phyloP scores from a whole-genome alignment of 495 filamentous ascomycete genomes.

The Penicilliopsis zonata region DNA sequence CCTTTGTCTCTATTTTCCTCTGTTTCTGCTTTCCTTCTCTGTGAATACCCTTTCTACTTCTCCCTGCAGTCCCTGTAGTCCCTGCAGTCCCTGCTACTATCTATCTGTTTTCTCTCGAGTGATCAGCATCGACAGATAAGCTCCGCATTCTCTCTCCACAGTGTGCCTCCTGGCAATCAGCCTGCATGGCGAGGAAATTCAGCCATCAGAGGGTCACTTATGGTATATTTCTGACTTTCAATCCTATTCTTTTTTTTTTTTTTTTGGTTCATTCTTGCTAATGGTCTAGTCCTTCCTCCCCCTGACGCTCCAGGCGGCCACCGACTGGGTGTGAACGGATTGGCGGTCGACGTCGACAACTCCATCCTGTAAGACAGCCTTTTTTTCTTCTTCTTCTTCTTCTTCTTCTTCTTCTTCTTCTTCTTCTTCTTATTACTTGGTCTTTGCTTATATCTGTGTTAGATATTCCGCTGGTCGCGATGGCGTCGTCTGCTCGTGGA shows the following conservation, averaged over 20 bases:
- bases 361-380: slow-evolving; percentile 63
- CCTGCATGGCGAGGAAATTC: slow-evolving; percentile 36
- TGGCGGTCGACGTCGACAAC: slow-evolving; percentile 73
- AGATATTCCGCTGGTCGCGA: slow-evolving; percentile 96
- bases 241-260: slow-evolving; percentile 32
- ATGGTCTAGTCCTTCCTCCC: slow-evolving; percentile 69
- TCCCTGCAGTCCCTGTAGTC: too few relatives aligned
- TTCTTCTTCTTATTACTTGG: neutral
- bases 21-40: neutral
- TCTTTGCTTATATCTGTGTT: slow-evolving; percentile 9
- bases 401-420: neutral
- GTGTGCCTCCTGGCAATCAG: slow-evolving; percentile 10
- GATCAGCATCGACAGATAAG: too few relatives aligned
- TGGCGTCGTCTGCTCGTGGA: slow-evolving; percentile 92
- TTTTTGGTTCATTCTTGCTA: slow-evolving; percentile 34
- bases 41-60: neutral
- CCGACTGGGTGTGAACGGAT: slow-evolving; percentile 84
- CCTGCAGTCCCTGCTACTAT: too few relatives aligned
- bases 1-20: neutral
- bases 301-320: slow-evolving; percentile 86
- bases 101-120: too few relatives aligned
- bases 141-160: slow-evolving; percentile 23
- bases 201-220: slow-evolving; percentile 40
- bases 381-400: neutral
- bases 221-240: slow-evolving; percentile 16